Evolutionary conservation across 148 eudicot species (phyloP).

Genomic region (Pouteria glomerata): DNA sequence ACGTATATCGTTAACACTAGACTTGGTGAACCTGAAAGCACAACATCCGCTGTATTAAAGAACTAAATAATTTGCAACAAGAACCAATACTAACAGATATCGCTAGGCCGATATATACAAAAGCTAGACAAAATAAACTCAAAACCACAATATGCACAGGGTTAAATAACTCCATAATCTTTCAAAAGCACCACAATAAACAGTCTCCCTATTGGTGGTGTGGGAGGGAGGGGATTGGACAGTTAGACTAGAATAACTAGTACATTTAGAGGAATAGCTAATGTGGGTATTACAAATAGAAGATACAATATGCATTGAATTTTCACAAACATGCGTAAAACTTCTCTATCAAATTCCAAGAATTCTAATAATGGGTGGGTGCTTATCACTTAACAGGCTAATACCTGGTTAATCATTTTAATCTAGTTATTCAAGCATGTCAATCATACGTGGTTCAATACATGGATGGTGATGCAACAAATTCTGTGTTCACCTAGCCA

Average conservation of each 20-base stretch:
- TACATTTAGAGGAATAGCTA: no score
- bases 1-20: constrained; percentile 64
- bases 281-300: no score
- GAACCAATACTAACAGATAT: background rate
- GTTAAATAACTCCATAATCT: no score
- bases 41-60: constrained; percentile 3
- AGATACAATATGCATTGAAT: background rate
- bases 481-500: background rate
- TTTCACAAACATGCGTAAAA: background rate
- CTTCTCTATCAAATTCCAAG: background rate
- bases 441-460: background rate
- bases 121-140: no score
- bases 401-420: background rate
- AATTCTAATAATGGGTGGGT: background rate
- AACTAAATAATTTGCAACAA: background rate
- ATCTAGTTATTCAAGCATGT: background rate
- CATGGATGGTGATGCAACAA: background rate
- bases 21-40: constrained; percentile 66
- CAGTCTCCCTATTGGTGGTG: no score
- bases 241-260: no score
- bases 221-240: no score
- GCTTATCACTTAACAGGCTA: background rate
- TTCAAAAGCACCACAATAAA: no score
- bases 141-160: no score
- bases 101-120: no score